A percentile compares a stretch with the other conserved stretches of the same genome.
Conservation (phyloP, 2,329 filamentous ascomycete genomes). For the Penicillium sp. region DNA sequence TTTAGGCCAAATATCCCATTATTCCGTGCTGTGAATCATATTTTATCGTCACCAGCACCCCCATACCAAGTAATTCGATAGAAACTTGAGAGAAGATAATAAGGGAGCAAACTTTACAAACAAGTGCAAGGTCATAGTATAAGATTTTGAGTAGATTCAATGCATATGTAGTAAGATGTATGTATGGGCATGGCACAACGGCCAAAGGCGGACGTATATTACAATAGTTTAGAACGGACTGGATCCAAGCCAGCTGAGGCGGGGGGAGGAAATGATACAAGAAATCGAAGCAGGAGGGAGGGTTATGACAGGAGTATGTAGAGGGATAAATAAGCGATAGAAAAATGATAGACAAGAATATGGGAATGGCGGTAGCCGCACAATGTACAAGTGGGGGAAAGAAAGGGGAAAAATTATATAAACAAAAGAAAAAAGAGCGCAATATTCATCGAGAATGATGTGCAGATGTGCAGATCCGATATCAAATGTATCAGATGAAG, state of each 20-base stretch:
- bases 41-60: not conserved
- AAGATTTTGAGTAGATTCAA: not conserved
- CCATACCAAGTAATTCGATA: not conserved
- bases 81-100: not conserved
- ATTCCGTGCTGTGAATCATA: not conserved
- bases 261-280: conserved; percentile 23
- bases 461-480: conserved; percentile 7
- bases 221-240: conserved; percentile 28
- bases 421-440: conserved; percentile 25
- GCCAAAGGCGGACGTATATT: conserved; percentile 31
- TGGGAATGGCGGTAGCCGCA: conserved; percentile 15
- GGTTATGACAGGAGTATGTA: conserved; percentile 9
- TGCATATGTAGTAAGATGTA: conserved; percentile 15
- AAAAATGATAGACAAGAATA: conserved; percentile 13
- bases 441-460: conserved; percentile 19
- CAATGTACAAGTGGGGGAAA: conserved; percentile 26
- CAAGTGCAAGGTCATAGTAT: not conserved
- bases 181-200: conserved; percentile 22
- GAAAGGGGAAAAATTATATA: conserved; percentile 9
- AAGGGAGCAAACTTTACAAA: not conserved
- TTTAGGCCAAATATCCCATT: not conserved
- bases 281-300: conserved; percentile 6
- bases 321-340: conserved; percentile 3
- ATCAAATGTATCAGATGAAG: conserved; percentile 7
- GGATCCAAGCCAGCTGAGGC: conserved; percentile 24